Evolutionary conservation across 1,284 basidiomycete species (phyloP).

Genomic region (Pseudozyma hubeiensis): DNA sequence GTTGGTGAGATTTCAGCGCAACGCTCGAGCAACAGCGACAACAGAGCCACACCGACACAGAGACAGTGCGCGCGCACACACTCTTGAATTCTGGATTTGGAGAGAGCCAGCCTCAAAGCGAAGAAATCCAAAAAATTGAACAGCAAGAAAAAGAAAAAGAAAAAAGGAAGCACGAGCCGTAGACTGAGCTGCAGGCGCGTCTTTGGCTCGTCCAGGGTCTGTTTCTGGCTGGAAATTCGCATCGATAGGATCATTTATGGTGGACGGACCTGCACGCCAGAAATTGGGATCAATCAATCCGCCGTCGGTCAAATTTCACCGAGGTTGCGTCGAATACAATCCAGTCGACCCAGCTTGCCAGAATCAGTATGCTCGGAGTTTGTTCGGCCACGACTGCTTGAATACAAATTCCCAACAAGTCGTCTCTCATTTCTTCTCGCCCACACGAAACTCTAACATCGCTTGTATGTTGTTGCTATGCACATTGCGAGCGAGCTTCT

Average conservation of each 20-base stretch:
- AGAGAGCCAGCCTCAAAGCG: neutral
- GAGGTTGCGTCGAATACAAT: conserved; percentile 3
- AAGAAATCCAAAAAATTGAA: conserved; percentile 9
- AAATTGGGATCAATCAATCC: neutral
- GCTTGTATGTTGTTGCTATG: neutral
- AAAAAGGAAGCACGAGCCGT: conserved; percentile 10
- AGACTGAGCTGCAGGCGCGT: conserved; percentile 21
- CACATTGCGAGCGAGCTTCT: neutral
- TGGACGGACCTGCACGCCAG: no score
- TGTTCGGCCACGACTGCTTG: conserved; percentile 14
- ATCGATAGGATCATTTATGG: conserved; percentile 2
- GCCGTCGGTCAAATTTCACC: conserved; percentile 12
- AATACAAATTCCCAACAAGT: conserved; percentile 15
- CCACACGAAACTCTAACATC: neutral
- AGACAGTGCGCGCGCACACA: conserved; percentile 8
- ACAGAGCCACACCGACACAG: conserved; percentile 3
- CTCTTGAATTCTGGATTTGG: neutral
- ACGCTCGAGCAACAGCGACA: neutral
- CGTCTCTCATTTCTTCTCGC: neutral
- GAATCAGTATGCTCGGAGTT: conserved; percentile 17
- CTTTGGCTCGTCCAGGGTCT: neutral
- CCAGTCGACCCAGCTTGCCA: neutral
- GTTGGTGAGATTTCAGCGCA: conserved; percentile 1
- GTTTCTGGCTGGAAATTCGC: neutral
- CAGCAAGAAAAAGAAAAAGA: conserved; percentile 1